Conservation (phyloP, 192 early-diverging fungal genomes). For the Backusella liffmaniae region DNA sequence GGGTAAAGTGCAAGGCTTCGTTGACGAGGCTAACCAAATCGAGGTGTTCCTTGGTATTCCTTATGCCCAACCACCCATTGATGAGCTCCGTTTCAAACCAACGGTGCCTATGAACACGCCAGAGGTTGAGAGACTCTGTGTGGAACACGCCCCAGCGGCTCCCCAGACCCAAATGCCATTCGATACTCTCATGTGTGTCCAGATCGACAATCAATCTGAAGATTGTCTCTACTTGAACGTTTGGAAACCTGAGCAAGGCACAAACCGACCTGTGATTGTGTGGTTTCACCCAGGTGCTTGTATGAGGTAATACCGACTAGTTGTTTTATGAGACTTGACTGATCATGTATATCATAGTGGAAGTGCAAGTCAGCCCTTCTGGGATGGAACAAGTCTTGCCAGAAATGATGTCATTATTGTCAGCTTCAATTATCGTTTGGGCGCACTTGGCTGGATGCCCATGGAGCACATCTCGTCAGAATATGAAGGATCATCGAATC, state of each 20-base stretch:
- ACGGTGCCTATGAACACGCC: conserved; percentile 34
- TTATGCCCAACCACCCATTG: conserved; percentile 46
- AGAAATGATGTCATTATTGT: conserved; percentile 35
- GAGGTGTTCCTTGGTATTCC: conserved; percentile 48
- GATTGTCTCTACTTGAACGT: conserved; percentile 59
- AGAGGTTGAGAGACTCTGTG: neutral
- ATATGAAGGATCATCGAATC: conserved; percentile 14
- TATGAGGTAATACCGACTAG: conserved; percentile 21
- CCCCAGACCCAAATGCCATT: conserved; percentile 33
- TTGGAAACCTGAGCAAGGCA: conserved; percentile 39
- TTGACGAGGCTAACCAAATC: conserved; percentile 24
- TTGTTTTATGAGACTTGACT: too few relatives aligned
- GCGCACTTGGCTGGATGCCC: conserved; percentile 46
- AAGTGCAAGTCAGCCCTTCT: conserved; percentile 29
- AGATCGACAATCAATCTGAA: conserved; percentile 40
- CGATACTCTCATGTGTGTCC: conserved; percentile 29
- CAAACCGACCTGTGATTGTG: conserved; percentile 56
- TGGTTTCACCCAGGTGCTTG: conserved; percentile 62
- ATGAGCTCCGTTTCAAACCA: conserved; percentile 40
- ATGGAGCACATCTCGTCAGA: conserved; percentile 22
- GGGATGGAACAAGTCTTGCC: conserved; percentile 39
- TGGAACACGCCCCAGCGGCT: conserved; percentile 10
- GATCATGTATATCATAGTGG: conserved; percentile 24
- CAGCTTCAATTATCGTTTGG: conserved; percentile 59
- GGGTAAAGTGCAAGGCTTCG: conserved; percentile 14